These are phyloP conservation scores for Chrysochromulina tobinii DNA, from an alignment of 78 protist genomes.

Conservation along the genomic window DNA sequence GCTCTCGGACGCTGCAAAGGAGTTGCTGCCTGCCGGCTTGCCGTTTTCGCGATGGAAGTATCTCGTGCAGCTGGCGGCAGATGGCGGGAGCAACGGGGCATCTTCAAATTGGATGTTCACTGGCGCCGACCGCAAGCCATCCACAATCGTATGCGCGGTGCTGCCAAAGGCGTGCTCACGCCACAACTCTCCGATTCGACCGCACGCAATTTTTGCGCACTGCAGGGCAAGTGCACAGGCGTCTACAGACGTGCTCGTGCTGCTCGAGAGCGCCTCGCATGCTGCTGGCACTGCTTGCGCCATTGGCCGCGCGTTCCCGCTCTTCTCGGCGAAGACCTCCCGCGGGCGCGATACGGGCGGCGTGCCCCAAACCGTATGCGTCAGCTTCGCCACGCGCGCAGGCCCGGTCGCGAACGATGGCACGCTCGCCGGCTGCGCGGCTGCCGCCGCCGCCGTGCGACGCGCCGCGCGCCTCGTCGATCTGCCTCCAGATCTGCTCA, in stretches of 20 bases:
- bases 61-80: too few relatives aligned
- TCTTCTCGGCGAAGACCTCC: neutral
- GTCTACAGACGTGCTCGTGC: neutral
- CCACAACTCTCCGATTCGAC: neutral
- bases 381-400: neutral
- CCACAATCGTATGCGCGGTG: neutral
- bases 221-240: neutral
- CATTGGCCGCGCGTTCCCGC: neutral
- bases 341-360: neutral
- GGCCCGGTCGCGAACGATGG: neutral
- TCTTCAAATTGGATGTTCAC: too few relatives aligned
- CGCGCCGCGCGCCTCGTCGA: slow-evolving; percentile 14
- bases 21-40: too few relatives aligned
- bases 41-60: too few relatives aligned
- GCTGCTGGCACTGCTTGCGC: neutral
- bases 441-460: neutral
- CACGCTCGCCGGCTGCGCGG: neutral
- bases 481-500: neutral
- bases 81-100: too few relatives aligned
- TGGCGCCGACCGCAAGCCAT: too few relatives aligned
- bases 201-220: too few relatives aligned
- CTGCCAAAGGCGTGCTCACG: neutral
- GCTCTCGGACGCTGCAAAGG: too few relatives aligned
- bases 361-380: neutral
- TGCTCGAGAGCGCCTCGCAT: neutral